A percentile compares a stretch with the other conserved stretches of the same genome.
phyloP scores from a whole-genome alignment of 805 yeast genomes.

The Yarrowia bubula region DNA sequence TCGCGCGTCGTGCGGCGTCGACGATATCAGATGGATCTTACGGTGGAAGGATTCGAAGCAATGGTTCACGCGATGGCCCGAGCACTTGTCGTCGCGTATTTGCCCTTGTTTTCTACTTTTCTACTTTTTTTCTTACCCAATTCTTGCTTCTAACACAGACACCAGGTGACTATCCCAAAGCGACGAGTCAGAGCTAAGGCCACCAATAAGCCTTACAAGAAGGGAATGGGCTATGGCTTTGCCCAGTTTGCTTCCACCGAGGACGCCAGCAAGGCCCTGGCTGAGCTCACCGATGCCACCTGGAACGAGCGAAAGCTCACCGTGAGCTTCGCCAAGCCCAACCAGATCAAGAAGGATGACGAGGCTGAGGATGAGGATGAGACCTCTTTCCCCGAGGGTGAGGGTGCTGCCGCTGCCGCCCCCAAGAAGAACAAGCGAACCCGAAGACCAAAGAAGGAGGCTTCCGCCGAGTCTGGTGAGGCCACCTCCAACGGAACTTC shows the following conservation, averaged over 20 bases:
- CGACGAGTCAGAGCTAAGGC: conserved; percentile 20
- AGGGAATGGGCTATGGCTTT: conserved; percentile 55
- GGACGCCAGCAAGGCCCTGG: conserved; percentile 45
- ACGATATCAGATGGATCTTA: not conserved
- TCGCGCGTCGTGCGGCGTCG: conserved; percentile 25
- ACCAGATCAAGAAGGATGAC: conserved; percentile 32
- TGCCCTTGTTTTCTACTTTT: not conserved
- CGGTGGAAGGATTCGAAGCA: not conserved
- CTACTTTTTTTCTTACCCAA: not conserved
- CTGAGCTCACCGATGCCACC: conserved; percentile 41
- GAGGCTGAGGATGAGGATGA: not conserved
- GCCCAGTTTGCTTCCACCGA: conserved; percentile 45
- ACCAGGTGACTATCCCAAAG: conserved; percentile 25
- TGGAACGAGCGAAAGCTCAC: conserved; percentile 32
- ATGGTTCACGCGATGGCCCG: no score
- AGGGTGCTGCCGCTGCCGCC: not conserved
- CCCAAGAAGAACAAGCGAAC: conserved; percentile 22
- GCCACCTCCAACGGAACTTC: conserved; percentile 19
- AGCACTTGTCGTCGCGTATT: no score
- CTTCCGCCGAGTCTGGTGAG: conserved; percentile 12
- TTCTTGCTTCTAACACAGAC: conserved; percentile 14
- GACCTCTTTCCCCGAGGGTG: not conserved
- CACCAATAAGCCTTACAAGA: conserved; percentile 28
- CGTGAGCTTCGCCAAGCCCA: conserved; percentile 43
- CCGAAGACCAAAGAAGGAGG: conserved; percentile 24